Evolutionary conservation across 140 eudicot genomes (phyloP).

Genomic region (Senecio squalidus): DNA sequence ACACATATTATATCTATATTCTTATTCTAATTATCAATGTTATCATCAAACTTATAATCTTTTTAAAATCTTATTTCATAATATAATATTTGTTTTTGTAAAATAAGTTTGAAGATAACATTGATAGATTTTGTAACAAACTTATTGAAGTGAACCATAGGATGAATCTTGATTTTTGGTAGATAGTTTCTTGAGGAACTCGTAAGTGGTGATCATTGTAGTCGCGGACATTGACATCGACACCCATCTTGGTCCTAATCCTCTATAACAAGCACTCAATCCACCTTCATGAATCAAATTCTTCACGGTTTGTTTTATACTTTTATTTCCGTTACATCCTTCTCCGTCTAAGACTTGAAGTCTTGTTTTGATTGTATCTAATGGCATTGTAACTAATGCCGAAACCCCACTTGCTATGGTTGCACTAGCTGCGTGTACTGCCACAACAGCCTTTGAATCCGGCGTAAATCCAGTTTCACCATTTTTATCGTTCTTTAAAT

Average conservation of each 20-base stretch:
- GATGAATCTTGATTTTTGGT: slow-evolving; percentile 40
- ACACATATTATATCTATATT: too few species aligned
- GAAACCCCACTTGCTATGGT: slow-evolving; percentile 52
- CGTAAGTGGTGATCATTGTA: slow-evolving; percentile 57
- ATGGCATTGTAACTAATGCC: slow-evolving; percentile 48
- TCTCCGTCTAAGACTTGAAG: slow-evolving; percentile 49
- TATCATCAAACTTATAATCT: slow-evolving; percentile 19
- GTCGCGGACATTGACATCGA: slow-evolving; percentile 63
- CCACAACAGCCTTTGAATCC: slow-evolving; percentile 29
- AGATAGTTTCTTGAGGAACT: slow-evolving; percentile 46
- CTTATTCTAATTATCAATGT: slow-evolving; percentile 10
- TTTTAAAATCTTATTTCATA: not conserved
- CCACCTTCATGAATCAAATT: slow-evolving; percentile 48
- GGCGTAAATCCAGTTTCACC: slow-evolving; percentile 30
- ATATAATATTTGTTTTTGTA: not conserved
- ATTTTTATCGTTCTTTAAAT: slow-evolving; percentile 18
- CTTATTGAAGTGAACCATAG: slow-evolving; percentile 27
- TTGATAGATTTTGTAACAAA: not conserved
- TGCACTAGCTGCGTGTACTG: slow-evolving; percentile 42
- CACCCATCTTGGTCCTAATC: slow-evolving; percentile 58
- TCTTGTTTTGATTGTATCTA: slow-evolving; percentile 53
- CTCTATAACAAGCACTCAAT: slow-evolving; percentile 51
- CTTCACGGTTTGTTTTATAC: slow-evolving; percentile 27
- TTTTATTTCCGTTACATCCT: slow-evolving; percentile 23
- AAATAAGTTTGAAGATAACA: slow-evolving; percentile 11